phyloP scores from a whole-genome alignment of 2,329 filamentous ascomycete genomes.

The Nannizziopsis barbatae region DNA sequence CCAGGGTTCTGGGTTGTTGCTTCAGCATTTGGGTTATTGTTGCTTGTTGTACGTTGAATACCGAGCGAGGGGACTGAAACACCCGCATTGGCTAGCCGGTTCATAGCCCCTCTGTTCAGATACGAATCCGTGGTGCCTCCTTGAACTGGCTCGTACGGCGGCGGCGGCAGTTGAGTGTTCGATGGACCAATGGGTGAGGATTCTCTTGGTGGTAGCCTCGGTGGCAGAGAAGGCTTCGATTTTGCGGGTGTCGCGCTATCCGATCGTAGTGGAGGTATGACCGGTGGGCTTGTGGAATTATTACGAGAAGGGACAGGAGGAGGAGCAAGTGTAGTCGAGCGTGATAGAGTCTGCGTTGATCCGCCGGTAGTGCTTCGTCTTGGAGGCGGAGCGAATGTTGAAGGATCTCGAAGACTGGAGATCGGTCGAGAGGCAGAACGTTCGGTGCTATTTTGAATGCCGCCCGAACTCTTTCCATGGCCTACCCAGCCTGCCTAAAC shows the following conservation, averaged over 20 bases:
- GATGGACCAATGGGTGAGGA: conserved; percentile 38
- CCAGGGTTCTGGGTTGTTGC: background rate
- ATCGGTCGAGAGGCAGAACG: conserved; percentile 50
- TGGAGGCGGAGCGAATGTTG: conserved; percentile 69
- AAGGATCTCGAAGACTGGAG: conserved; percentile 60
- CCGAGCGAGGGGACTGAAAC: conserved; percentile 68
- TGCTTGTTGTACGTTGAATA: conserved; percentile 44
- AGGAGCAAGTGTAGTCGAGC: background rate
- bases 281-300: conserved; percentile 51
- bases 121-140: conserved; percentile 7
- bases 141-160: conserved; percentile 37
- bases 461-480: conserved; percentile 39
- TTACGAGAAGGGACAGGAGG: conserved; percentile 30
- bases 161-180: conserved; percentile 27
- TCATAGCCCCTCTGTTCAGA: conserved; percentile 50
- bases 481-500: conserved; percentile 48
- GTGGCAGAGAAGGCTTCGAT: conserved; percentile 49
- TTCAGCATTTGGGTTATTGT: conserved; percentile 3
- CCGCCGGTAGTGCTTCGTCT: conserved; percentile 47
- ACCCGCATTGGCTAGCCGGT: conserved; percentile 59
- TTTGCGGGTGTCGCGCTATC: conserved; percentile 18
- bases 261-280: conserved; percentile 55
- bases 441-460: conserved; percentile 30
- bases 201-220: conserved; percentile 59
- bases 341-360: conserved; percentile 29